Base-by-base conservation (phyloP, 2,329 filamentous ascomycete species). In the Fusarium pseudoanthophilum region DNA sequence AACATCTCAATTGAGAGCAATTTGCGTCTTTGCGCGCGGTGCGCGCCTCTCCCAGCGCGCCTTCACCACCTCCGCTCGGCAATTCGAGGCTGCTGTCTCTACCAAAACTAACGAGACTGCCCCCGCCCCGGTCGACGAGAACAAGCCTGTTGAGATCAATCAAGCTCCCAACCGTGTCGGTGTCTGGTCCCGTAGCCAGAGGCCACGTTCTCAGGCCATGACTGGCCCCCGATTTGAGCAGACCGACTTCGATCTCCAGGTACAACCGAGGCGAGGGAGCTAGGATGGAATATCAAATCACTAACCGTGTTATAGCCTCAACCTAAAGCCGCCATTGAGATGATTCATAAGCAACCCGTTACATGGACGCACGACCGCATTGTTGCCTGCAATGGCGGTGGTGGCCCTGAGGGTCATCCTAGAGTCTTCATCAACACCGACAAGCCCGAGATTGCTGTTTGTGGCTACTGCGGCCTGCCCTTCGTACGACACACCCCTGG, bases 381-480 rank as follows among this genome's bases (percentile, higher is more conserved):
- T 55, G 95, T 97, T 58, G 91, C 91, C 49, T 99, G 96, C 82
- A 95, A 98, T 79, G 96, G 96, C 66, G 96, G 95, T 67, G 95
- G 95, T 76, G 96, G 95, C 51, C 92, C 95, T 37, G 86, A 93
- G 62, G 96, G 96, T 48, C 96, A 99, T 83, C 96, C 96, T 56
- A 90, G 90, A 80, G 92, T 99, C 84, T 99, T 95, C 83, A 99
- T 99, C 89, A 99, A 99, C 85, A 92, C 93, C 75, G 96, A 99
- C 85, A 98, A 98, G 88, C 93, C 96, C 48, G 92, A 98, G 87
- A 97, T 99, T 79, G 90, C 90, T 83, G 87, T 87, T 81, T 99
- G 96, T 87, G 92, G 89, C 80, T 99, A 99, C 87, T 99, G 96
- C 82, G 96, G 96, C 60, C 82, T 96, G 75, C 96, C 96, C 78